These are phyloP conservation scores for Trichoderma erinaceum DNA, from an alignment of 495 filamentous ascomycete genomes.

Conservation along the genomic window DNA sequence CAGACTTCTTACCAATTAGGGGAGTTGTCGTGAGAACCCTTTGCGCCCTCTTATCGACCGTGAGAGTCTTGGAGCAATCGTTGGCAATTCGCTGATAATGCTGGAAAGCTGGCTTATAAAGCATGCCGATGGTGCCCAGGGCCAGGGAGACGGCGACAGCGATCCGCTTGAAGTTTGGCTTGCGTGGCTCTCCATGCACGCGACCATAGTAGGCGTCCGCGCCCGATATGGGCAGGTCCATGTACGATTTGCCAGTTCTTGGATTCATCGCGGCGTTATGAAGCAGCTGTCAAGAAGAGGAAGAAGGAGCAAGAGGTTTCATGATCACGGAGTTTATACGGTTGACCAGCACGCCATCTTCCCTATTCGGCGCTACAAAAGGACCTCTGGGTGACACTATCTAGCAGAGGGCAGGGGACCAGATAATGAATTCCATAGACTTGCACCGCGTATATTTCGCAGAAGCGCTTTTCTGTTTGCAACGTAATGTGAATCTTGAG, in stretches of 20 bases:
- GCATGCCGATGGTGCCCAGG: background rate
- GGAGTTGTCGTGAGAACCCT: constrained; percentile 67
- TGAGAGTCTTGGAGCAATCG: constrained; percentile 22
- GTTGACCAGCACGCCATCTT: no score
- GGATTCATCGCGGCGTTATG: background rate
- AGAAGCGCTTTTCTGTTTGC: no score
- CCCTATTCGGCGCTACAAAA: no score
- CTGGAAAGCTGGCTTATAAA: constrained; percentile 2
- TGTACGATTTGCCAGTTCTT: background rate
- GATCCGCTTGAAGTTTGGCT: background rate
- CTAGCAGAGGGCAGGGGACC: no score
- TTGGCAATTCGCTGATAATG: constrained; percentile 5
- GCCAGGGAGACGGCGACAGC: background rate
- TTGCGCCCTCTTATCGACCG: constrained; percentile 59
- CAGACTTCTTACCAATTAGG: constrained; percentile 61
- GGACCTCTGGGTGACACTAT: no score
- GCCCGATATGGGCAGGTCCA: background rate
- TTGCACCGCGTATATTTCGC: no score
- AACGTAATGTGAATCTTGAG: no score
- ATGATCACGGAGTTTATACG: no score
- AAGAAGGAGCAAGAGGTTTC: background rate
- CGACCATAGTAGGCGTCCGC: background rate
- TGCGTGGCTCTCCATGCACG: background rate
- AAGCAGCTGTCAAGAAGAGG: background rate
- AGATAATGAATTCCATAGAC: no score